Evolutionary conservation across 225 moss, liverwort and hornwort genomes (phyloP).

Genomic region (Pseudoscleropodium purum): DNA sequence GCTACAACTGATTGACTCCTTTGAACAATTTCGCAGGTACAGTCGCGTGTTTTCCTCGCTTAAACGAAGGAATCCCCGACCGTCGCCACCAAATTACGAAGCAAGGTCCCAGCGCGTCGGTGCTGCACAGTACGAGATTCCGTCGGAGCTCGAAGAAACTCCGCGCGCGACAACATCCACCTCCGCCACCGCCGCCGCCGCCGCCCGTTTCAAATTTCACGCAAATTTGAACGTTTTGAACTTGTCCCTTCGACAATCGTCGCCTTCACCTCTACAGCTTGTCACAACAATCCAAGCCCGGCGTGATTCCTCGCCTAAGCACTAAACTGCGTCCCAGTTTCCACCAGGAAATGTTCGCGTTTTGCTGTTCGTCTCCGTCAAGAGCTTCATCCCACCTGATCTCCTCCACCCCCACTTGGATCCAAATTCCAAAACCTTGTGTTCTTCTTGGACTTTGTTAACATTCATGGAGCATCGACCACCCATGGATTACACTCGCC

Average conservation of each 20-base stretch:
- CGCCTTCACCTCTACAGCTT: not conserved
- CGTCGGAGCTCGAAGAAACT: not conserved
- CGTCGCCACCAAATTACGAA: not conserved
- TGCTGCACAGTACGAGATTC: not conserved
- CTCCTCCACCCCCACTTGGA: not conserved
- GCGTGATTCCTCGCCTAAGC: not conserved
- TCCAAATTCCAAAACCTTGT: not conserved
- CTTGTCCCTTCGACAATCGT: not conserved
- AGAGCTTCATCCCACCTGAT: not conserved
- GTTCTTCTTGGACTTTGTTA: not conserved
- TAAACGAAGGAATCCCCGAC: not conserved
- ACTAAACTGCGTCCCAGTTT: not conserved
- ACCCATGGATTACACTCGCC: not conserved
- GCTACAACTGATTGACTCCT: not conserved
- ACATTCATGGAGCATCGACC: conserved; percentile 12
- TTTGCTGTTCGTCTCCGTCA: conserved; percentile 11
- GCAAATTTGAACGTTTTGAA: not conserved
- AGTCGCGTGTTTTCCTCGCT: not conserved
- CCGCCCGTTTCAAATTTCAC: not conserved
- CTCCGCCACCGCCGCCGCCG: not conserved
- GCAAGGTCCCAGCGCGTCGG: not conserved
- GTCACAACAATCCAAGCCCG: not conserved
- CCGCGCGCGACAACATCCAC: not conserved
- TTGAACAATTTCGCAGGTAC: not conserved
- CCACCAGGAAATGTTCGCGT: conserved; percentile 35